Percentiles rank a stretch among this genome's conserved stretches.
Evolutionary conservation across 2,329 filamentous ascomycete genomes (phyloP).

Genomic region (Colletotrichum godetiae): DNA sequence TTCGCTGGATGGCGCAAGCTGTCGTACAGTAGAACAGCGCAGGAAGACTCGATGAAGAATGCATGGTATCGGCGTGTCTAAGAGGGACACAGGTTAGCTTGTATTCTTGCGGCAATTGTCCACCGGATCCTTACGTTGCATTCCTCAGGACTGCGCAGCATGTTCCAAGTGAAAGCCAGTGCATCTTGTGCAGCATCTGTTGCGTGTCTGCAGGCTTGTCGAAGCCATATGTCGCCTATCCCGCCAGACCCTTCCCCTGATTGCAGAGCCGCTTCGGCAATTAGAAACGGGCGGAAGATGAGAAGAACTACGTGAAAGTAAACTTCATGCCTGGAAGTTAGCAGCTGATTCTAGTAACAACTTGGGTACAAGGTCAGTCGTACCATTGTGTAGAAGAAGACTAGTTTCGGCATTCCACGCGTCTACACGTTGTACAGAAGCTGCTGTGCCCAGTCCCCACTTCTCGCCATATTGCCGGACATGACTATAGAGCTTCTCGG

Average conservation of each 20-base stretch:
- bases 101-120: not conserved
- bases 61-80: constrained; percentile 38
- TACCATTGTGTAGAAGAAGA: constrained; percentile 22
- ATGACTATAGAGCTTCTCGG: constrained; percentile 30
- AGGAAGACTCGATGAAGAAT: constrained; percentile 44
- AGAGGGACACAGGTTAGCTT: not conserved
- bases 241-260: constrained; percentile 25
- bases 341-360: not conserved
- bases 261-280: constrained; percentile 28
- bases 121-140: not conserved
- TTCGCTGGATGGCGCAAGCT: constrained; percentile 42
- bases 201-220: constrained; percentile 43
- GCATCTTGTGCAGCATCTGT: constrained; percentile 45
- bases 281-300: constrained; percentile 26
- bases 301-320: constrained; percentile 25
- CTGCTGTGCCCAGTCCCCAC: constrained; percentile 13
- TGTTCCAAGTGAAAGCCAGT: constrained; percentile 37
- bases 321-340: not conserved
- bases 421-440: not conserved
- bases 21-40: constrained; percentile 44
- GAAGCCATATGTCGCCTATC: constrained; percentile 43
- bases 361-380: not conserved
- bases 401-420: constrained; percentile 26
- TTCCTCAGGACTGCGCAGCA: constrained; percentile 20
- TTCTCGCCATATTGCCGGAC: constrained; percentile 25